Conservation (phyloP, 192 early-diverging fungal species). For the Coemansia sp. region DNA sequence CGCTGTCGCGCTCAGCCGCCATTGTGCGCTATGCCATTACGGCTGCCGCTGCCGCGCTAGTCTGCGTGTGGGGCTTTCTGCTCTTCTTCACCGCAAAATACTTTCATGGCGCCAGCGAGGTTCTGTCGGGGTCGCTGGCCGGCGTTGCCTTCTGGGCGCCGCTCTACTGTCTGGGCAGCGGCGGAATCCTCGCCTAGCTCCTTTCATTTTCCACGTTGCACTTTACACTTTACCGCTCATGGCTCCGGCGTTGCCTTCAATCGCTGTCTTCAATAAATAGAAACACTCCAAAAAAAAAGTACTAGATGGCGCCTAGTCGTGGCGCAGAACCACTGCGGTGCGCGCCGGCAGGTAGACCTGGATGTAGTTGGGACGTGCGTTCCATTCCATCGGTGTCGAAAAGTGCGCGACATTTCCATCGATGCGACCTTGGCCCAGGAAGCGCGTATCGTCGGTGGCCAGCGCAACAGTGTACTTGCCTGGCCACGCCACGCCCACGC, state of each 20-base stretch:
- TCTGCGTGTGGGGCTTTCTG: conserved; percentile 74
- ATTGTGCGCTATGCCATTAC: conserved; percentile 34
- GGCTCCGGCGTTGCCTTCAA: not conserved
- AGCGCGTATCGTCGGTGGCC: conserved; percentile 73
- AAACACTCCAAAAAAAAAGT: not conserved
- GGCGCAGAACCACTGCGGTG: conserved; percentile 65
- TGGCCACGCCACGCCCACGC: conserved; percentile 69
- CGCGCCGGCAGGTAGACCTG: conserved; percentile 81
- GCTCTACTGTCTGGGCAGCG: conserved; percentile 10
- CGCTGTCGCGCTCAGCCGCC: conserved; percentile 34
- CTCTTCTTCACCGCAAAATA: conserved; percentile 74
- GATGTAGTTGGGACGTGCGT: conserved; percentile 72
- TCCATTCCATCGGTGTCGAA: conserved; percentile 72
- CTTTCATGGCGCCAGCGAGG: conserved; percentile 74
- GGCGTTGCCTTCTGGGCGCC: conserved; percentile 69
- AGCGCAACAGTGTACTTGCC: conserved; percentile 77
- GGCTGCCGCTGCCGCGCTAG: conserved; percentile 43
- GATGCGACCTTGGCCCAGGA: conserved; percentile 80
- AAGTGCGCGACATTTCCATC: conserved; percentile 64
- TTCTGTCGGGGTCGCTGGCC: conserved; percentile 65
- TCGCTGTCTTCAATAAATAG: not conserved
- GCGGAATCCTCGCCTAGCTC: not conserved
- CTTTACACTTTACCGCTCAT: not conserved
- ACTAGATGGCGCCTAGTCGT: conserved; percentile 18
- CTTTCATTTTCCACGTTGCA: not conserved